phyloP scores from a whole-genome alignment of 2,329 filamentous ascomycete genomes.

The Cladosporium sp. region DNA sequence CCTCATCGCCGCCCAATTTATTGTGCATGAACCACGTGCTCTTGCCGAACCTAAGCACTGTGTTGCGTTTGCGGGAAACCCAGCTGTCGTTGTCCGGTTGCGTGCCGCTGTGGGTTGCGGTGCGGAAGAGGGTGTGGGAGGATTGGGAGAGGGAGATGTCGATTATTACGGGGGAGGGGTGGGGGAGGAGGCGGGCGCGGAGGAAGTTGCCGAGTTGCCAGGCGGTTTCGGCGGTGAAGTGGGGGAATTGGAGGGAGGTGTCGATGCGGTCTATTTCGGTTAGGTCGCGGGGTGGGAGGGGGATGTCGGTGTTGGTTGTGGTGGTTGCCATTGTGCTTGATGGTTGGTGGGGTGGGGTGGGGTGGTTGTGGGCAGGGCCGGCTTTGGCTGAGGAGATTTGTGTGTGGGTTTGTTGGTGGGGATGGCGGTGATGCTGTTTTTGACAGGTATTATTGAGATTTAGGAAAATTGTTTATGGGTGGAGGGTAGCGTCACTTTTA shows the following conservation, averaged over 20 bases:
- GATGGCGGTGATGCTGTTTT: too few relatives aligned
- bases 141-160: slow-evolving; percentile 58
- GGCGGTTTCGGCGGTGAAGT: slow-evolving; percentile 61
- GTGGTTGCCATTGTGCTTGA: slow-evolving; percentile 3
- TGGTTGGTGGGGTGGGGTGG: too few relatives aligned
- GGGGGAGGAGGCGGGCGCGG: slow-evolving; percentile 56
- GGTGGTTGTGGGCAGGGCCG: too few relatives aligned
- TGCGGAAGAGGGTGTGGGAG: slow-evolving; percentile 58
- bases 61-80: slow-evolving; percentile 66
- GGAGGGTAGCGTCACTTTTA: too few relatives aligned
- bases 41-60: slow-evolving; percentile 65
- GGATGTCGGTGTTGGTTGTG: slow-evolving; percentile 7
- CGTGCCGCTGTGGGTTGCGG: slow-evolving; percentile 60
- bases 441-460: too few relatives aligned
- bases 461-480: too few relatives aligned
- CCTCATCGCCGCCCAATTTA: slow-evolving; percentile 62
- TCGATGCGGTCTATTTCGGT: slow-evolving; percentile 39
- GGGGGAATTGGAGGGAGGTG: slow-evolving; percentile 40
- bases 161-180: slow-evolving; percentile 55
- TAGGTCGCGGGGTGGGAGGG: slow-evolving; percentile 29
- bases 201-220: slow-evolving; percentile 62
- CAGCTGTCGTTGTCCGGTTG: slow-evolving; percentile 53
- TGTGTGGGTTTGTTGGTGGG: too few relatives aligned
- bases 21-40: slow-evolving; percentile 68
- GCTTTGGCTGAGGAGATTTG: too few relatives aligned